Evolutionary conservation across 1,139 yeast genomes (phyloP).

Genomic region (Blastobotrys aristatus): DNA sequence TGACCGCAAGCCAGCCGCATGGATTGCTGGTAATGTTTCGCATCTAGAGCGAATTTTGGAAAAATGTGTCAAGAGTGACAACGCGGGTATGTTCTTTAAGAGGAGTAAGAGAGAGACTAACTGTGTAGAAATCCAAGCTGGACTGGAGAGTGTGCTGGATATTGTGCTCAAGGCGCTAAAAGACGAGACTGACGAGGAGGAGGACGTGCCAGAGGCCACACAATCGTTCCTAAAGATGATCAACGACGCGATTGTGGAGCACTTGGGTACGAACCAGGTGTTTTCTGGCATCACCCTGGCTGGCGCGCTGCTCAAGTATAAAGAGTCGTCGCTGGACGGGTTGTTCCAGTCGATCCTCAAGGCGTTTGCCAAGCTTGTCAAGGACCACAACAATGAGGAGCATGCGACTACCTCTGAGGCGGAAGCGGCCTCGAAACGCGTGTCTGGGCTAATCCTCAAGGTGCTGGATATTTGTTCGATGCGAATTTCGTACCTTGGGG

Average conservation of each 20-base stretch:
- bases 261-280: slow-evolving; percentile 66
- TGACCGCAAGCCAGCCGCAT: slow-evolving; percentile 65
- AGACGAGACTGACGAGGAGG: slow-evolving; percentile 34
- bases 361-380: slow-evolving; percentile 81
- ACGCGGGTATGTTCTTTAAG: slow-evolving; percentile 39
- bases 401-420: slow-evolving; percentile 32
- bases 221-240: slow-evolving; percentile 59
- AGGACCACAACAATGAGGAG: slow-evolving; percentile 57
- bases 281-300: slow-evolving; percentile 89
- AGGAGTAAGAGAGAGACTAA: slow-evolving; percentile 8
- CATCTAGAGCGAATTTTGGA: slow-evolving; percentile 71
- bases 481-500: slow-evolving; percentile 82
- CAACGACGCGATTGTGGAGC: slow-evolving; percentile 71
- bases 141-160: slow-evolving; percentile 66
- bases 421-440: slow-evolving; percentile 71
- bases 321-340: slow-evolving; percentile 69
- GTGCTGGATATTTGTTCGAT: slow-evolving; percentile 71
- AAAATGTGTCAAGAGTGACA: slow-evolving; percentile 76
- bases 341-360: slow-evolving; percentile 74
- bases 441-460: slow-evolving; percentile 69
- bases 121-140: slow-evolving; percentile 42
- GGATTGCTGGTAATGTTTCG: slow-evolving; percentile 69
- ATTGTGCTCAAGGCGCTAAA: slow-evolving; percentile 46
- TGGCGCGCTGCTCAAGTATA: slow-evolving; percentile 71
- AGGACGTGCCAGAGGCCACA: slow-evolving; percentile 51